These are phyloP conservation scores for Coniophora puteana DNA, from an alignment of 1,284 basidiomycete genomes.

Conservation along the genomic window DNA sequence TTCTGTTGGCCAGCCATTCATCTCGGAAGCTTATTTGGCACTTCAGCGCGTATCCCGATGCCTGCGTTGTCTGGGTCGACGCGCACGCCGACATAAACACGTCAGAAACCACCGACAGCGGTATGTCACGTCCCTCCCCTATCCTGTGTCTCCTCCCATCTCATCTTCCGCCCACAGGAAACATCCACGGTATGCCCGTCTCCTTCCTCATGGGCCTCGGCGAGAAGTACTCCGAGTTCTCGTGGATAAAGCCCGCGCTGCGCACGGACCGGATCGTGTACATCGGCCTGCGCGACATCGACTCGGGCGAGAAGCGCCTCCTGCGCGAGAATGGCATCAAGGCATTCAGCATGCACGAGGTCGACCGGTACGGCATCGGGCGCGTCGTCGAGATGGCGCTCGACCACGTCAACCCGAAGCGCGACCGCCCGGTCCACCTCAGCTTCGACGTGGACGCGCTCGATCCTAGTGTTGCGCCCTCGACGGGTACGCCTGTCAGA, in stretches of 20 bases:
- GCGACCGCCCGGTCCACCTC: slow-evolving; percentile 87
- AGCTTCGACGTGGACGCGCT: slow-evolving; percentile 97
- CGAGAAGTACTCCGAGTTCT: slow-evolving; percentile 48
- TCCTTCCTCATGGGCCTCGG: slow-evolving; percentile 88
- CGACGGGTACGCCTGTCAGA: slow-evolving; percentile 87
- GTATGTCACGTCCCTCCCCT: slow-evolving; percentile 28
- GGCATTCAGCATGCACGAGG: slow-evolving; percentile 97
- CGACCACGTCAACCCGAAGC: slow-evolving; percentile 86
- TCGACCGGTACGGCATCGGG: slow-evolving; percentile 96
- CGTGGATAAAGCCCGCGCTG: slow-evolving; percentile 79
- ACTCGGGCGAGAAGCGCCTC: slow-evolving; percentile 86
- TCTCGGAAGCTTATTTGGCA: slow-evolving; percentile 10
- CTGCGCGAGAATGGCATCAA: slow-evolving; percentile 88
- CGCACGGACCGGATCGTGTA: slow-evolving; percentile 80
- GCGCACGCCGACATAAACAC: slow-evolving; percentile 97
- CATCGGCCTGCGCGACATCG: slow-evolving; percentile 95
- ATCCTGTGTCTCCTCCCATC: not conserved
- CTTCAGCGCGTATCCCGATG: slow-evolving; percentile 62
- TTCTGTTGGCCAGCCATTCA: not conserved
- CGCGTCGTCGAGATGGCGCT: slow-evolving; percentile 95
- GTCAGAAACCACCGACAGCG: slow-evolving; percentile 78
- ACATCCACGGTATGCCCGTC: slow-evolving; percentile 97
- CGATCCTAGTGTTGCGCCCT: slow-evolving; percentile 92
- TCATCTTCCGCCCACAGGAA: slow-evolving; percentile 47
- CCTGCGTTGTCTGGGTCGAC: slow-evolving; percentile 92